Base-by-base conservation (phyloP, 1,284 basidiomycete genomes). In the Cutaneotrichosporon cyanovorans region DNA sequence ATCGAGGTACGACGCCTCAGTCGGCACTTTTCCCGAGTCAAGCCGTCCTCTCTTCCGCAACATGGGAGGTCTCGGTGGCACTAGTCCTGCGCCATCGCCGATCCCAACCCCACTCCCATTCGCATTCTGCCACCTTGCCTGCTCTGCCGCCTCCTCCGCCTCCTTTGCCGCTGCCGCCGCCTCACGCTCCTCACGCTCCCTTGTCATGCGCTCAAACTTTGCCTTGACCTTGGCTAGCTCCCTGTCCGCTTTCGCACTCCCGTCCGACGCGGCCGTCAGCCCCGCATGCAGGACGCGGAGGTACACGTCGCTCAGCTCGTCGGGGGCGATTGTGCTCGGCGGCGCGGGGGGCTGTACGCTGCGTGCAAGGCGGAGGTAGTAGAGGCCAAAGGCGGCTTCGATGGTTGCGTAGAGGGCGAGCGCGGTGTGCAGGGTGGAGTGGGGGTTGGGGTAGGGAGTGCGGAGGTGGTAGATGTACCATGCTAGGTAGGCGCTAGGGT, bases 351-450 rank as follows among this genome's bases (percentile, higher is more conserved):
- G 72, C 42, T 81, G 76, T 40, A 87, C 74, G 46, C 72, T 71
- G 37, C 64, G 70, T 25, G 77, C 75, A 32, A 89, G 77, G 51
- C 76, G 73, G 50, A 72, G 72, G 60, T 87, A 78, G 66, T 86
- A 82, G 35, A 87, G 62, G 51, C 82, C 83, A 71, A 92, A 93
- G 50, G 82, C 63, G n/a, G 62, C 58, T 45, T 69, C 67, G 37
- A 57, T 56, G 8, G 58, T 39, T 4, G 65, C 56, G 46, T 62
- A 69, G 2, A 51, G 55, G 6, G 64, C 66, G 33, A 66, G 54
- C 5, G 57, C 39, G 16, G 53, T 21, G 15, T n/a, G 8, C 11
- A 15, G 15, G 4, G 34, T 7, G 37, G 30, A 20, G n/a, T 16
- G n/a, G 8, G 7, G 9, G 16, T 22, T 31, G 21, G 25, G 39